Conservation (phyloP, 2,329 filamentous ascomycete species). For the Cyphellophora europaea region DNA sequence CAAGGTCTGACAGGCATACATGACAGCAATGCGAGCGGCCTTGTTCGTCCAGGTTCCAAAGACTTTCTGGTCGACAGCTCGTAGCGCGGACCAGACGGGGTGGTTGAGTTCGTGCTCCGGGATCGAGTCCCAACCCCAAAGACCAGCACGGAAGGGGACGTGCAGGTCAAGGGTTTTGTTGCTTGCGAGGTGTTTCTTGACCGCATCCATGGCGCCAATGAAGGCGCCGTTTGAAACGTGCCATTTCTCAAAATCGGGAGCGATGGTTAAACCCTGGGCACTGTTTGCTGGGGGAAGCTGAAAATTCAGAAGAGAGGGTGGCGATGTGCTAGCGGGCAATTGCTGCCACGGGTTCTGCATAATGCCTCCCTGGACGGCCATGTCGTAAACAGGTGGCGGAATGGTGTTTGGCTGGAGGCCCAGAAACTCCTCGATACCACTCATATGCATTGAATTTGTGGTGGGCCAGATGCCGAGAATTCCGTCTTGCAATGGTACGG, state of each 20-base stretch:
- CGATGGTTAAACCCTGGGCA: conserved; percentile 7
- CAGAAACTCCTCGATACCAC: conserved; percentile 10
- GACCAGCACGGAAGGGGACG: conserved; percentile 15
- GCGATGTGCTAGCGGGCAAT: conserved; percentile 3
- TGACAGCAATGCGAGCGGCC: conserved; percentile 15
- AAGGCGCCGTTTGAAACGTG: conserved; percentile 17
- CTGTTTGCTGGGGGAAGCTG: conserved; percentile 7
- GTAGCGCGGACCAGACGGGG: conserved; percentile 14
- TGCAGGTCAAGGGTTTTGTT: conserved; percentile 11
- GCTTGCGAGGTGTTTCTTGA: conserved; percentile 7
- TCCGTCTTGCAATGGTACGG: background rate
- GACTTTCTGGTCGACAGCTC: conserved; percentile 15
- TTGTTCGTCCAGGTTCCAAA: conserved; percentile 17
- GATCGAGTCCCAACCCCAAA: conserved; percentile 17
- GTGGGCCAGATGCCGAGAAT: background rate
- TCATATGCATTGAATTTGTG: background rate
- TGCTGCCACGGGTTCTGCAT: background rate
- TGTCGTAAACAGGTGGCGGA: background rate
- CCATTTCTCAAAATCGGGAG: conserved; percentile 16
- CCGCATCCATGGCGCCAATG: conserved; percentile 7
- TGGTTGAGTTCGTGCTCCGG: conserved; percentile 11
- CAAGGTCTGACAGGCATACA: conserved; percentile 17
- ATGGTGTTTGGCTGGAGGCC: conserved; percentile 8
- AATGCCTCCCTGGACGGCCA: background rate
- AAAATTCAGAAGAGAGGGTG: conserved; percentile 13